A percentile compares a stretch with the other conserved stretches of the same genome.
These are phyloP conservation scores for Anethum foeniculum DNA, from an alignment of 140 eudicot species.

Conservation along the genomic window DNA sequence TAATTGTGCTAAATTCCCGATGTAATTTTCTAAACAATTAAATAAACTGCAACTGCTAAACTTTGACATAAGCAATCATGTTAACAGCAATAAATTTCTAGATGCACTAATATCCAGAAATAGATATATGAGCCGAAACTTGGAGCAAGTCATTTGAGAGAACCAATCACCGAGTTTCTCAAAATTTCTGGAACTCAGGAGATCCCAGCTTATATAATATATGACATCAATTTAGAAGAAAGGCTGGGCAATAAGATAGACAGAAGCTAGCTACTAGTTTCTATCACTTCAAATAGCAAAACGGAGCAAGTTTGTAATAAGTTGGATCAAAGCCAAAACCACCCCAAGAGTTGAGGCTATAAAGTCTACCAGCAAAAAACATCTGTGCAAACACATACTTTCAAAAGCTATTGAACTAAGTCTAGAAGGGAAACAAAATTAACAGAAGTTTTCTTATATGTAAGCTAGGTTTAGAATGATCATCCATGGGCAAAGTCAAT, in stretches of 20 bases:
- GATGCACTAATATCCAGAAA: neutral
- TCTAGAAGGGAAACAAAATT: slow-evolving; percentile 10
- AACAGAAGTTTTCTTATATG: slow-evolving; percentile 1
- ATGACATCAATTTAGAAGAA: neutral
- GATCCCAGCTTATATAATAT: neutral
- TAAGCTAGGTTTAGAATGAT: slow-evolving; percentile 34
- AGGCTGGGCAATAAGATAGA: neutral
- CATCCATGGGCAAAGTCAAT: slow-evolving; percentile 63
- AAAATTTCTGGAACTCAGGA: neutral
- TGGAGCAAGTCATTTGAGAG: neutral
- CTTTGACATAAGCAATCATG: neutral
- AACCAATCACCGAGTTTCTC: neutral
- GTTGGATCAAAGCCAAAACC: neutral
- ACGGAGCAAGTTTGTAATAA: neutral
- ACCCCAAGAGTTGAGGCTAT: neutral
- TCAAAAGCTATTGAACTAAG: neutral
- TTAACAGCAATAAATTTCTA: neutral
- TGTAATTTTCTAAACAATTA: too few relatives aligned
- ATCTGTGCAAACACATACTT: slow-evolving; percentile 10
- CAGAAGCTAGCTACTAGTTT: neutral
- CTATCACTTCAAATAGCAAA: neutral
- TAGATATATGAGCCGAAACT: neutral
- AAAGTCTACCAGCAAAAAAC: slow-evolving; percentile 10
- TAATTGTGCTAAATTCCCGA: too few relatives aligned
- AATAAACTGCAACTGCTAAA: neutral